Evolutionary conservation across 805 yeast species (phyloP).

Genomic region (Wickerhamiella galacta): DNA sequence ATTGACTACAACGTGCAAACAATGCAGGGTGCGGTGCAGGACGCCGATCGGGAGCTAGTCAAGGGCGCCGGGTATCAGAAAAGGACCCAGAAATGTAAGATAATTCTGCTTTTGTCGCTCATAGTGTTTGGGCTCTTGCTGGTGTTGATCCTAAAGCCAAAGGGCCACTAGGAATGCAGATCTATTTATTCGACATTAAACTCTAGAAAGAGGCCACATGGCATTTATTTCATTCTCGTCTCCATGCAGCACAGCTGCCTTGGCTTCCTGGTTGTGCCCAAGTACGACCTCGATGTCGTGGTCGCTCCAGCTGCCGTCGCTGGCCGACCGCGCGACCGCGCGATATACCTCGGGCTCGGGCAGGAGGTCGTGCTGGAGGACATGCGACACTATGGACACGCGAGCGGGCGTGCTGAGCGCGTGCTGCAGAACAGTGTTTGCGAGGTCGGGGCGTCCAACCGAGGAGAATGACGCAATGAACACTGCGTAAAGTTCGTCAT

Average conservation of each 20-base stretch:
- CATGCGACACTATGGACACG: conserved; percentile 2
- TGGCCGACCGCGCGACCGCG: conserved; percentile 4
- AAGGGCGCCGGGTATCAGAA: conserved; percentile 72
- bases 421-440: conserved; percentile 8
- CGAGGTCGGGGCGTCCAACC: conserved; percentile 7
- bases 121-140: conserved; percentile 57
- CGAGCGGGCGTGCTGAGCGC: conserved; percentile 8
- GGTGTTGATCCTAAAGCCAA: conserved; percentile 43
- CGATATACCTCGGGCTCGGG: conserved; percentile 5
- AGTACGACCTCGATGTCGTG: conserved; percentile 6
- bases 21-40: conserved; percentile 58
- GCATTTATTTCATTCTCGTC: conserved; percentile 4
- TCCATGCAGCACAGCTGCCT: neutral
- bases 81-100: conserved; percentile 77
- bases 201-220: conserved; percentile 4
- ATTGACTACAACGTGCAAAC: conserved; percentile 81
- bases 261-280: conserved; percentile 1
- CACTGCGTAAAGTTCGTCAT: conserved; percentile 10
- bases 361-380: conserved; percentile 3
- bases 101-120: conserved; percentile 56
- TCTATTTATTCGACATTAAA: neutral
- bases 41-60: conserved; percentile 60
- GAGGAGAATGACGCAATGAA: conserved; percentile 14
- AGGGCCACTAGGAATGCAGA: conserved; percentile 6
- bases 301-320: conserved; percentile 3